Evolutionary conservation across 2,329 filamentous ascomycete species (phyloP), one percentile per base, ranked within the genome.

Genomic region (Diaporthe citriasiana): DNA sequence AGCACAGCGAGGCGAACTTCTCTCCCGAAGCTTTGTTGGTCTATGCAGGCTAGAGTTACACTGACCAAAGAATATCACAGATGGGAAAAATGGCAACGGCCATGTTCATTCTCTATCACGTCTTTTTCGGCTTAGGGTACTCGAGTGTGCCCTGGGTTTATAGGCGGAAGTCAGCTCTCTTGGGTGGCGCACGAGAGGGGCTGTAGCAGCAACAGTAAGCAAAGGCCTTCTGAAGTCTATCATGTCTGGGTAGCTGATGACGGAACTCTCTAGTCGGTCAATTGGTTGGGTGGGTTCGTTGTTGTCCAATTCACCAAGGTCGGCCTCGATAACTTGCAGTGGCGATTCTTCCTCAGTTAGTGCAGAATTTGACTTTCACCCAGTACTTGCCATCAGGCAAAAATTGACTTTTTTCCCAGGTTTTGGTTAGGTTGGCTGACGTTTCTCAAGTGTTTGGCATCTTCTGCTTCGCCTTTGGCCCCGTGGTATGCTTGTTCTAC

Each of bases 401-500:
- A 27, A 15, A 25, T 30, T 38, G 17, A 3, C 2, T 1, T 38
- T 9, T 19, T 6, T n/a, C n/a, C n/a, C 13, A 12, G 2, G 3
- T 1, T 3, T 19, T 4, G 4, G 9, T 33, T 55, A 40, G 10
- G 33, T 1, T 57, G 56, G 4, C 45, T 66, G 9, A 56, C 40
- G 3, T 27, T 22, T 30, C 22, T 15, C 30, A 55, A 77, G 77
- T 78, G 47, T 78, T 78, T 70, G 71, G 74, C 4, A 70, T 74
- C 66, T 79, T 83, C 63, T 83, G 81, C 75, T 82, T 80, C 77
- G 77, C 78, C 22, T 83, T 81, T 73, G 78, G 82, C 42, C 82
- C 82, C 17, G 76, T 84, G 51, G 84, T 87, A 7, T 89, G 85
- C 77, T 82, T 86, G 73, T 82, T 89, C 57, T 88, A 88, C 72